Conservation (phyloP, 2,329 filamentous ascomycete species). For the Phyllosticta ampelicida region DNA sequence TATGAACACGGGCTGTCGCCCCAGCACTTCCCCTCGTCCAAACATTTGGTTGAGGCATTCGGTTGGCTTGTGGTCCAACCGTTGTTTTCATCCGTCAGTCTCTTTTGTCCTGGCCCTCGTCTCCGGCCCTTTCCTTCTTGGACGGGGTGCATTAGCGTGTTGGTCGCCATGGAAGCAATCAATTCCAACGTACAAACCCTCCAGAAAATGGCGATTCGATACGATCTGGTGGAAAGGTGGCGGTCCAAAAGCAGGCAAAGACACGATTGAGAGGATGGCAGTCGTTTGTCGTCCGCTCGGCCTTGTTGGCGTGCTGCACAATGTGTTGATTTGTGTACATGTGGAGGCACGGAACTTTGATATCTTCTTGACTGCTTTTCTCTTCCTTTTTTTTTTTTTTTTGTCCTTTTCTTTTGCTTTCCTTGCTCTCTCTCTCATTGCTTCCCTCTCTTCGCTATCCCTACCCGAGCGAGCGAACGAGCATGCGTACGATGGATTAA, state of each 20-base stretch:
- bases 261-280: neutral
- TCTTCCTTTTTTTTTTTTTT: neutral
- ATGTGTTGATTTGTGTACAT: neutral
- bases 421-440: neutral
- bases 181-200: neutral
- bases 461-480: neutral
- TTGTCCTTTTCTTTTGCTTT: neutral
- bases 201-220: neutral
- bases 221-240: neutral
- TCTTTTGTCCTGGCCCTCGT: neutral
- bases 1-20: neutral
- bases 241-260: neutral
- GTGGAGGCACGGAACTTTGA: neutral
- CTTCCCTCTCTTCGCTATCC: neutral
- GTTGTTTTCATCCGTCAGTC: neutral
- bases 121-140: neutral
- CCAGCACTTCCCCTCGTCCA: neutral
- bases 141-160: neutral
- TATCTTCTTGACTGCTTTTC: neutral
- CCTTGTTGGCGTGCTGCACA: neutral
- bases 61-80: neutral
- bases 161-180: neutral
- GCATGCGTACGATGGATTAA: neutral
- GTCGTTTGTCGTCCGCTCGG: neutral
- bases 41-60: neutral